Base-by-base conservation (phyloP, 495 filamentous ascomycete genomes). In the Xylaria bambusicola region DNA sequence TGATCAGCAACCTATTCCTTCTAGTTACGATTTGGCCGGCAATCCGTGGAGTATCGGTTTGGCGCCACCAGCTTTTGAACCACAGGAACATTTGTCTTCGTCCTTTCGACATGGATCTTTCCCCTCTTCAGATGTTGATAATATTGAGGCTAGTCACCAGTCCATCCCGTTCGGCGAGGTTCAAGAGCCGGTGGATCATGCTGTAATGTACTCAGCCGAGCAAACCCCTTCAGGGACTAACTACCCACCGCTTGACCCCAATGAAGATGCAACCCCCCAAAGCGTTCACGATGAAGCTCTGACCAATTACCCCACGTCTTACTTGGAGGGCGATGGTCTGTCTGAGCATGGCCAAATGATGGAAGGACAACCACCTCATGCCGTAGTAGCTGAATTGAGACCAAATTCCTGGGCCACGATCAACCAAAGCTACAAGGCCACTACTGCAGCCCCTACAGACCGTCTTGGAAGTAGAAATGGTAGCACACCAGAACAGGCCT, bases 401-500 rank as follows among this genome's bases (percentile, higher is more conserved):
- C 23, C 61, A 7, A 62, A 40, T 33, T 56, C 64, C 3, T 64
- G 65, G 63, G 41, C 59, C 51, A 48, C 67, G 31, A 40, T 51
- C 33, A 70, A 68, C 48, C 63, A 67, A n/a, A 52, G 23, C 21
- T 45, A 53, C 57, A 64, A 44, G 26, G 51, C 46, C 1, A 54
- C 56, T 13, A 24, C 56, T 27, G 52, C 48, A 2, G 42, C 59
- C 24, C 59, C 20, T 45, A 60, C 52, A 15, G 57, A 63, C 55
- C 61, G 60, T 20, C 12, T 62, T 10, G 56, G 53, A 21, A 71
- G 66, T 49, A 31, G 31, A 9, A 51, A 66, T 36, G 68, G 60
- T 12, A 27, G 60, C 49, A 62, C 63, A 38, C 47, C 64, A 23
- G 52, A 68, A n/a, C 70, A 70, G 13, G 47, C 52, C 20, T 62